Evolutionary conservation across 2,329 filamentous ascomycete genomes (phyloP), one percentile per base, ranked within the genome.

Genomic region (Colletotrichum spaethianum): DNA sequence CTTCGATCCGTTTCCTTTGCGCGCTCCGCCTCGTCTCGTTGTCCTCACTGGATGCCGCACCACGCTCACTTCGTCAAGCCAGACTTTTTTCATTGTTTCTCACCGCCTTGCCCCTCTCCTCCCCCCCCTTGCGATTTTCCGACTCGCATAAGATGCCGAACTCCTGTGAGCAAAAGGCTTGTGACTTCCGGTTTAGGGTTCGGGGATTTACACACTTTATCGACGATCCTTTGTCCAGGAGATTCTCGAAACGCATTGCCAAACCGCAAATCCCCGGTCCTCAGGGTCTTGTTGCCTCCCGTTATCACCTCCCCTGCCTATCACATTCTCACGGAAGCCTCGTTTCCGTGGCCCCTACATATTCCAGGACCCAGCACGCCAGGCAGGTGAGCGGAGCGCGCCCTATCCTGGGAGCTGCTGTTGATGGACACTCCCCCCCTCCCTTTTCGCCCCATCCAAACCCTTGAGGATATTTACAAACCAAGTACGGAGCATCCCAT

Each of bases 171-270:
- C n/a, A 20, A 63, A 62, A 52, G 56, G 50, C 40, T 50, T 63
- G 26, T 68, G 48, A 36, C 36, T 46, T 72, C 65, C 64, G 68
- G 63, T 63, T 60, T 72, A 63, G 69, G 64, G 64, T 63, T 72
- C 69, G 69, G 69, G 59, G 69, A 72, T 72, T 72, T 68, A 26
- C 69, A 44, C 52, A 72, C 59, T 72, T 50, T 69, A 72, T 72
- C 69, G 69, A 69, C 44, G 69, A 72, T 72, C 69, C 23, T 59
- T 59, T 20, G 28, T 36, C 63, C 63, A 70, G 52, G 36, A 63
- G 36, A 72, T 68, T 68, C 59, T 69, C 64, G 59, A 69, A 72
- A 72, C 64, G 40, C 57, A 56, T 68, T 72, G 53, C 65, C 59
- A 72, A 72, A 72, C 69, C 38, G 65, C 65, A 63, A 60, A 46